Base-by-base conservation (phyloP, 2,329 filamentous ascomycete species). In the Arthrobotrys sphaeroides region DNA sequence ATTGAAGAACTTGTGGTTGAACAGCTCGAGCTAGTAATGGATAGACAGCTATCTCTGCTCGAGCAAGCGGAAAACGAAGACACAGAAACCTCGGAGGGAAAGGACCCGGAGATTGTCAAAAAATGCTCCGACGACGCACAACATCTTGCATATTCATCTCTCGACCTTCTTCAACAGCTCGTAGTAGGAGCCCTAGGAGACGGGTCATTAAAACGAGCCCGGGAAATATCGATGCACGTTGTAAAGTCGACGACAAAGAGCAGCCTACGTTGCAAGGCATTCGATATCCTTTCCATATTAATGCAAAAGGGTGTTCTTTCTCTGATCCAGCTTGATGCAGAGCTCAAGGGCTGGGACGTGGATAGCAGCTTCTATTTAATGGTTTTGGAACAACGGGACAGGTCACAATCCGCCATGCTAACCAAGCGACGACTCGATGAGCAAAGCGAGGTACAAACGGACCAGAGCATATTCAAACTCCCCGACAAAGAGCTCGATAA, bases 51-150 rank as follows among this genome's bases (percentile, higher is more conserved):
- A 24, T 33, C 53, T 13, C 49, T 69, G 9, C 60, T 77, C 16
- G 73, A 72, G 33, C 57, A 77, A 62, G 66, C 66, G 5, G 64
- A 75, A 36, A 64, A 42, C 18, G 73, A 77, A 47, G 67, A 77
- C 57, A 43, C 28, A 5, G 61, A 72, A 88, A 26, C 24, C 3
- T 10, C 53, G 6, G 73, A 70, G 43, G 65, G 62, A 45, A 75
- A 49, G 12, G 59, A 69, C 24, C 64, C 72, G 13, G 72, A 69
- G 31, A 61, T 57, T 59, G 72, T 60, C 31, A 75, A 53, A 40
- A 75, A 75, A 28, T 69, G 43, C 10, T 75, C 72, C 7, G 72
- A 69, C 22, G 64, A 75, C 28, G 72, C 72, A 7, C 72, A 75
- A 45, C 72, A 75, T 69, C 72, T 75, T 28, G 72, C 66, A 7